These are phyloP conservation scores for Entoloma clypeatum DNA, from an alignment of 1,284 basidiomycete genomes.

Conservation along the genomic window DNA sequence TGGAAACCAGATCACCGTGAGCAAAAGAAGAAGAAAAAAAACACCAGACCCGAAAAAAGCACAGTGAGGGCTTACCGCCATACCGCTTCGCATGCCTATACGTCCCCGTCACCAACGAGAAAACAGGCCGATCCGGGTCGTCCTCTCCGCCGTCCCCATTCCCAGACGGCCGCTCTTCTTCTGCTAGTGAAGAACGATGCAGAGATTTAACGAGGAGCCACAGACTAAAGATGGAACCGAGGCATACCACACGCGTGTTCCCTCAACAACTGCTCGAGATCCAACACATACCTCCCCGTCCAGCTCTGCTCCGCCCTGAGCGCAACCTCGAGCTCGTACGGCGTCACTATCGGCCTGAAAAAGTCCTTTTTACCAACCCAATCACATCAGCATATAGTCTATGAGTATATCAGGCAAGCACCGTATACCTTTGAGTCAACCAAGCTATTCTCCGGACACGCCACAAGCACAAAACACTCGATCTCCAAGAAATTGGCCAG, in stretches of 20 bases:
- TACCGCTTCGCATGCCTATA: slow-evolving; percentile 79
- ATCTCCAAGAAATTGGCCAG: slow-evolving; percentile 96
- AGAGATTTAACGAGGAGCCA: slow-evolving; percentile 4
- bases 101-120: slow-evolving; percentile 85
- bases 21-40: slow-evolving; percentile 1
- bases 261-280: slow-evolving; percentile 71
- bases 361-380: slow-evolving; percentile 63
- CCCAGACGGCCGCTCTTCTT: slow-evolving; percentile 3
- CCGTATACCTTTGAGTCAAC: slow-evolving; percentile 74
- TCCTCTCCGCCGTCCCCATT: slow-evolving; percentile 26
- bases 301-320: slow-evolving; percentile 66
- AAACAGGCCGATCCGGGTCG: slow-evolving; percentile 69
- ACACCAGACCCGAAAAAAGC: slow-evolving; percentile 1
- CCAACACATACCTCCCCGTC: slow-evolving; percentile 80
- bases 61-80: slow-evolving; percentile 33
- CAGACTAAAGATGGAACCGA: background rate
- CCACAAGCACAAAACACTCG: slow-evolving; percentile 93
- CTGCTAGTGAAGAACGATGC: background rate
- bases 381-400: background rate
- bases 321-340: slow-evolving; percentile 88
- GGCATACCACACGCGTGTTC: slow-evolving; percentile 24
- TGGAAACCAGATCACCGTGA: background rate
- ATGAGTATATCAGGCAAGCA: background rate
- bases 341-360: slow-evolving; percentile 87
- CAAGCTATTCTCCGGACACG: slow-evolving; percentile 91